Evolutionary conservation across 306 rosid genomes (phyloP).

Genomic region (Sindora glabra): DNA sequence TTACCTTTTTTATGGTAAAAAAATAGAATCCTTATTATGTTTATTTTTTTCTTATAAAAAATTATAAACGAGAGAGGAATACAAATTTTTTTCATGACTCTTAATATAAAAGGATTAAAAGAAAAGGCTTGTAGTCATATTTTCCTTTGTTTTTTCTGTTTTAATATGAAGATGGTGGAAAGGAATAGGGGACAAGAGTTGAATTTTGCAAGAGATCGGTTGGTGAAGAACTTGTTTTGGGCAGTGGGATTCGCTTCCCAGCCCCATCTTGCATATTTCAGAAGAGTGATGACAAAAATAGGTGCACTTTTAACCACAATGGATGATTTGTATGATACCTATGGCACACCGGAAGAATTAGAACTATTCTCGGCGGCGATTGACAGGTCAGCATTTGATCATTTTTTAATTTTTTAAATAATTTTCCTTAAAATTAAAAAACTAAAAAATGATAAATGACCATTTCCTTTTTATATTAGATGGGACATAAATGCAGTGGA

Average conservation of each 20-base stretch:
- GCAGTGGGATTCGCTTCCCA: neutral
- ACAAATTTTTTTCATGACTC: too few species aligned
- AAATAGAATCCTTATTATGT: too few species aligned
- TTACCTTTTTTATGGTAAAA: too few species aligned
- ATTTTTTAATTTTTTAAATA: neutral
- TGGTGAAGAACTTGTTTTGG: conserved; percentile 4
- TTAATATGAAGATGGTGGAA: conserved; percentile 1
- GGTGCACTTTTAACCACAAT: neutral
- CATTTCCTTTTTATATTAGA: neutral
- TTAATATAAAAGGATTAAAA: too few species aligned
- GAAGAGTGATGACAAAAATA: neutral
- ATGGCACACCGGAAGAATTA: neutral
- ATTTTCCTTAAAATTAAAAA: neutral
- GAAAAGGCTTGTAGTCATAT: too few species aligned
- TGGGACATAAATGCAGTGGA: conserved; percentile 17
- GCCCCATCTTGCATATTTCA: neutral
- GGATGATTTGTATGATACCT: neutral
- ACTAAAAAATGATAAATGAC: too few species aligned
- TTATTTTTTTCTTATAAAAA: too few species aligned
- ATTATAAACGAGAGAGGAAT: too few species aligned
- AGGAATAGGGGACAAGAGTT: neutral
- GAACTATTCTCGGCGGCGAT: conserved; percentile 2
- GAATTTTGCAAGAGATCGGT: neutral
- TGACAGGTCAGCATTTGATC: neutral
- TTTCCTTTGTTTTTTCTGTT: neutral